These are phyloP conservation scores for Aspergillus fumigatiaffinis DNA, from an alignment of 2,329 filamentous ascomycete genomes.

Conservation along the genomic window DNA sequence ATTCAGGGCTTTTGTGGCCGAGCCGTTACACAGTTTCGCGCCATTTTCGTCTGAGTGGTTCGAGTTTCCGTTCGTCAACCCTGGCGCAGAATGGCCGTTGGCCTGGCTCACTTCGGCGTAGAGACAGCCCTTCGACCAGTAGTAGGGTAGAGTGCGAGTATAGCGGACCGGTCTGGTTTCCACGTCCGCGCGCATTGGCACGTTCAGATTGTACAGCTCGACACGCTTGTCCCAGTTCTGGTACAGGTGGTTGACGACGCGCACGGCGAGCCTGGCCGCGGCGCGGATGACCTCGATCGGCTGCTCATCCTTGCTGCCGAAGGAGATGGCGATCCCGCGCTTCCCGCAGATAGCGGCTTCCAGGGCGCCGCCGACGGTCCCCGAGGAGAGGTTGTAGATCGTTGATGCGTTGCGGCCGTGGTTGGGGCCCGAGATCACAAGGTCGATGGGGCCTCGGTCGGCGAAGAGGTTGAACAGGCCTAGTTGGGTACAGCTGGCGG, in stretches of 20 bases:
- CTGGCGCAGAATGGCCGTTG: conserved; percentile 57
- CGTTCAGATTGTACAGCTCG: conserved; percentile 81
- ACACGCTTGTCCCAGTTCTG: conserved; percentile 66
- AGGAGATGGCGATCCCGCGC: conserved; percentile 73
- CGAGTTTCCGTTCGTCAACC: conserved; percentile 43
- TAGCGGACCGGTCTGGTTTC: conserved; percentile 66
- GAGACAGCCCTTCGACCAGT: conserved; percentile 72
- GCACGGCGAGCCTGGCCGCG: conserved; percentile 66
- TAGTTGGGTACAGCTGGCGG: conserved; percentile 72
- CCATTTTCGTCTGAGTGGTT: not conserved
- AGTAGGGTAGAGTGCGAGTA: conserved; percentile 79
- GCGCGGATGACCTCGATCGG: conserved; percentile 69
- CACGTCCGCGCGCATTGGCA: conserved; percentile 73
- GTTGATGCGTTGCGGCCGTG: conserved; percentile 76
- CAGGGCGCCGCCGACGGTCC: conserved; percentile 70
- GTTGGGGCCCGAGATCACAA: conserved; percentile 73
- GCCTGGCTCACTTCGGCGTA: conserved; percentile 64
- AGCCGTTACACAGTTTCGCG: not conserved
- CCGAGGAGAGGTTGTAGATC: conserved; percentile 69
- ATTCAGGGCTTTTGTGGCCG: conserved; percentile 12
- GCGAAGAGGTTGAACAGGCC: conserved; percentile 72
- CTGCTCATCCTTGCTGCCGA: conserved; percentile 77
- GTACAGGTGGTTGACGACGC: conserved; percentile 70
- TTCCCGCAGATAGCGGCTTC: conserved; percentile 67
- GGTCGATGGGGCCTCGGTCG: conserved; percentile 63